Conservation (phyloP, 192 early-diverging fungal species). For the Entomortierella chlamydospora region DNA sequence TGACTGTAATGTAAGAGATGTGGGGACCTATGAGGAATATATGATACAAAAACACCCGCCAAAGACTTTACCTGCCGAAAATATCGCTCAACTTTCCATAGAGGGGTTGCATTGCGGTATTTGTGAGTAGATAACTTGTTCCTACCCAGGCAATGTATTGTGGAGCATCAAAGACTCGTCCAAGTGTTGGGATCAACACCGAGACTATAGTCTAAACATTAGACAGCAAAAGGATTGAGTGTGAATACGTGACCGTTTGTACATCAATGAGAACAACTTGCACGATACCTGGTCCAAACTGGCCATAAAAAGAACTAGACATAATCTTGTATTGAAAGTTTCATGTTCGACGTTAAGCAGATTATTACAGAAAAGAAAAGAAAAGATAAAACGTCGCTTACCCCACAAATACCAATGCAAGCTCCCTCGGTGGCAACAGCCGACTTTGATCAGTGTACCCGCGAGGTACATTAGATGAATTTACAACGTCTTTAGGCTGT, state of each 20-base stretch:
- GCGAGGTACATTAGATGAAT: not conserved
- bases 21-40: too few relatives aligned
- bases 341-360: too few relatives aligned
- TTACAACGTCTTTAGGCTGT: not conserved
- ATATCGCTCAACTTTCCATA: conserved; percentile 89
- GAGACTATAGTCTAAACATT: conserved; percentile 38
- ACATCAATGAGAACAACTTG: too few relatives aligned
- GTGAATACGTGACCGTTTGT: too few relatives aligned
- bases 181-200: conserved; percentile 38
- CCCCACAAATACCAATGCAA: conserved; percentile 34
- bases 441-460: conserved; percentile 46
- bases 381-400: not conserved
- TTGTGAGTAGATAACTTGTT: conserved; percentile 66
- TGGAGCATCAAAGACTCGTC: conserved; percentile 69
- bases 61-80: conserved; percentile 59
- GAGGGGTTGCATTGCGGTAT: conserved; percentile 78
- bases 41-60: not conserved
- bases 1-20: too few relatives aligned
- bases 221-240: too few relatives aligned
- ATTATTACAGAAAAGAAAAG: not conserved
- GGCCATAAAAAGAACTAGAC: conserved; percentile 36
- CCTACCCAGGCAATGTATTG: conserved; percentile 86
- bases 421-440: conserved; percentile 30
- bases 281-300: conserved; percentile 42
- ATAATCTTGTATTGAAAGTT: conserved; percentile 6